These are phyloP conservation scores for Nitzschia palea DNA, from an alignment of 108 stramenopile species.

Conservation along the genomic window DNA sequence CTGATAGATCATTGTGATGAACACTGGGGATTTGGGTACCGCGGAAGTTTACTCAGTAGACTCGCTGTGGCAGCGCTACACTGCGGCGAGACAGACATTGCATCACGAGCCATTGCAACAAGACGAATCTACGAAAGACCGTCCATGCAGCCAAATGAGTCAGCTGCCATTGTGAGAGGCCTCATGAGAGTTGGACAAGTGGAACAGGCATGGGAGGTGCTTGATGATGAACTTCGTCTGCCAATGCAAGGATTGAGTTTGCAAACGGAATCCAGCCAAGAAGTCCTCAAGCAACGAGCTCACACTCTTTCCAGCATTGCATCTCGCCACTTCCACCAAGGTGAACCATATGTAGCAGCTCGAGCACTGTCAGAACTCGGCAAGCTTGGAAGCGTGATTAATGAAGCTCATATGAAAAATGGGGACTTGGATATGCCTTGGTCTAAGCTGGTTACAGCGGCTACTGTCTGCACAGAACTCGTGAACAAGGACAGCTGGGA, in stretches of 20 bases:
- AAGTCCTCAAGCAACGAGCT: slow-evolving; percentile 43
- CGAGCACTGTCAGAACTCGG: slow-evolving; percentile 29
- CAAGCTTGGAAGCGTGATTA: slow-evolving; percentile 34
- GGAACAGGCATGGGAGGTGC: slow-evolving; percentile 49
- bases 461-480: not conserved
- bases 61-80: slow-evolving; percentile 60
- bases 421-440: slow-evolving; percentile 48
- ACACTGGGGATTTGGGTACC: slow-evolving; percentile 48
- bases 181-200: slow-evolving; percentile 37
- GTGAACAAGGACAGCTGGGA: not conserved
- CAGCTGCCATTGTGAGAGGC: slow-evolving; percentile 56
- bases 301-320: slow-evolving; percentile 45
- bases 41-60: slow-evolving; percentile 54
- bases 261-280: slow-evolving; percentile 2
- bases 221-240: slow-evolving; percentile 55
- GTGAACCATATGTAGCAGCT: slow-evolving; percentile 30
- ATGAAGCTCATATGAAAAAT: slow-evolving; percentile 26
- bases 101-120: slow-evolving; percentile 44
- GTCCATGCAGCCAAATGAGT: slow-evolving; percentile 54
- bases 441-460: slow-evolving; percentile 20
- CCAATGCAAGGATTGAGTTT: slow-evolving; percentile 36
- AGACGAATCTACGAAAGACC: slow-evolving; percentile 42
- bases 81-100: slow-evolving; percentile 41
- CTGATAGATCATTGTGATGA: slow-evolving; percentile 51
- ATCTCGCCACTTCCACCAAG: slow-evolving; percentile 54